Percentiles rank a stretch among this genome's conserved stretches.
Evolutionary conservation across 257 asterid species (phyloP).

Genomic region (Capsicum pubescens): DNA sequence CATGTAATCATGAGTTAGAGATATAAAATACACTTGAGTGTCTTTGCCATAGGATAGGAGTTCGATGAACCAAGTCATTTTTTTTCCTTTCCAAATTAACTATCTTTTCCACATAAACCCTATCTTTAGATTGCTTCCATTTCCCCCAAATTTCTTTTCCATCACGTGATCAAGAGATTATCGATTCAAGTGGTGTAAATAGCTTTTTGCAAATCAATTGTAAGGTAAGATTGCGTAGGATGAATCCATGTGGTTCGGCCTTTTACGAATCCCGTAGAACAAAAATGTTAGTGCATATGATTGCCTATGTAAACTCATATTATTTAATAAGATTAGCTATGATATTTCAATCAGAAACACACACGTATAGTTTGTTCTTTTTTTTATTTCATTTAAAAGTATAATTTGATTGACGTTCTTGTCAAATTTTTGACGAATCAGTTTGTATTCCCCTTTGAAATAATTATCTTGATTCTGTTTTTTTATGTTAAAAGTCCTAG

Average conservation of each 20-base stretch:
- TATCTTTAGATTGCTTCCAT: no score
- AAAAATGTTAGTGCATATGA: no score
- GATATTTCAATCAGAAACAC: not conserved
- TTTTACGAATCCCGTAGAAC: no score
- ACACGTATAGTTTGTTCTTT: not conserved
- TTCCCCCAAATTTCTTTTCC: no score
- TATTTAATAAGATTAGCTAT: not conserved
- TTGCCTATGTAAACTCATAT: no score
- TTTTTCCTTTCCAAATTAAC: not conserved
- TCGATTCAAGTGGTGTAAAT: no score
- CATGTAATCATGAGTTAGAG: not conserved
- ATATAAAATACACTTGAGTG: not conserved
- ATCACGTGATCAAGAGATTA: no score
- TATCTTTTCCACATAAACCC: not conserved
- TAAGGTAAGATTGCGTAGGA: no score
- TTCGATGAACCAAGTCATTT: not conserved
- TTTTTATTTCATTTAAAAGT: not conserved
- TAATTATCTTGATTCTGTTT: not conserved
- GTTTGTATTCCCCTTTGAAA: not conserved
- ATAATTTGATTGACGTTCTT: not conserved
- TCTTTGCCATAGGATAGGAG: not conserved
- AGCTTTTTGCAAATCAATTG: no score
- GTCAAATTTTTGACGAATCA: slow-evolving; percentile 5
- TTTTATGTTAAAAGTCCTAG: not conserved
- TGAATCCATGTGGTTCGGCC: no score